These are phyloP conservation scores for Chlorella vulgaris DNA, from an alignment of 139 green algal species.

Conservation along the genomic window DNA sequence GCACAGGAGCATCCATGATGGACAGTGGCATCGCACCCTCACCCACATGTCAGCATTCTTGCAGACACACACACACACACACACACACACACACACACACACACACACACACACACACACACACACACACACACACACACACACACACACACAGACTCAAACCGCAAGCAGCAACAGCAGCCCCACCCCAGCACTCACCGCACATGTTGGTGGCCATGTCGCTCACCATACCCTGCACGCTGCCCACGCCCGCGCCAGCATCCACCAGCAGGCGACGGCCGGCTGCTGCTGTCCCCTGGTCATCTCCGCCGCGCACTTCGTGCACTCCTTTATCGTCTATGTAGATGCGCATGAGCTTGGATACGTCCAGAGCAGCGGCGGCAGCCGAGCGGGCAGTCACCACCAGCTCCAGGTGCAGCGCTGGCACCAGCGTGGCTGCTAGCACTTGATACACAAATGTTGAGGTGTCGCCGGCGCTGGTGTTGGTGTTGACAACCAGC, in stretches of 20 bases:
- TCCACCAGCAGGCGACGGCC: conserved; percentile 13
- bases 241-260: not conserved
- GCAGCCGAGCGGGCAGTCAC: conserved; percentile 3
- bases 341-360: not conserved
- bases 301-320: conserved; percentile 6
- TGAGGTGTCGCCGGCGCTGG: not conserved
- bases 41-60: no score
- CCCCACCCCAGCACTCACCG: no score
- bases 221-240: no score
- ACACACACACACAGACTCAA: no score
- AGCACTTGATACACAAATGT: not conserved
- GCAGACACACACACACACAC: no score
- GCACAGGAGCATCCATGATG: no score
- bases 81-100: no score
- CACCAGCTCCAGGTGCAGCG: not conserved
- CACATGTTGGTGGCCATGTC: no score
- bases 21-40: no score
- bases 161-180: no score
- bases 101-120: no score
- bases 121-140: no score
- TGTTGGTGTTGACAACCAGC: not conserved
- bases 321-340: conserved; percentile 6
- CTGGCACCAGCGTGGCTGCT: not conserved
- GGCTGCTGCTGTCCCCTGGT: not conserved
- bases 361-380: not conserved